Evolutionary conservation across 495 filamentous ascomycete genomes (phyloP), one percentile per base, ranked within the genome.

Genomic region (Talaromyces thailandensis): DNA sequence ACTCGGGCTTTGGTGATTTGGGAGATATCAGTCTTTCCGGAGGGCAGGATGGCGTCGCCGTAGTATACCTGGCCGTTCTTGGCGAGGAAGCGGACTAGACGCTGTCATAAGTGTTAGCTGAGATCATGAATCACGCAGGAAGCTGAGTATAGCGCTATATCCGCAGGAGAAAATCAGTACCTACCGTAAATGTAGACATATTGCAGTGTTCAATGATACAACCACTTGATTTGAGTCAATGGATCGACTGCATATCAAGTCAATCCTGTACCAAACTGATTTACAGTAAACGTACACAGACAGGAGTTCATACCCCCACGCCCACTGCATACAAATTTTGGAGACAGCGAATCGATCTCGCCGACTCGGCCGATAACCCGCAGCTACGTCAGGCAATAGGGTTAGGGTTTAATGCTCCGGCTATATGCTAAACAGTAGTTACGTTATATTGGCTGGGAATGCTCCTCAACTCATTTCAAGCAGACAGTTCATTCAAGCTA

Each of bases 81-180:
- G 65, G 88, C 85, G 12, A 92, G 78, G 76, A 94, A 94, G 61
- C 90, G 87, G 63, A 95, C 76, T 32, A 94, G 86, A 67, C 87
- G 83, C 89, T 92, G 37, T 25, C 12, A 11, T 52, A 4, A 23
- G 25, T 56, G 58, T 60, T 24, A 45, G 23, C 35, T n/a, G 35
- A 35, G 35, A 40, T 40, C 35, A 40, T 16, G 35, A 40, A 40
- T 40, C 0, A 4, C 31, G 31, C 14, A 3, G 35, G 35, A 16
- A n/a, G 35, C 14, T 14, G 32, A 4, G 14, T 37, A 3, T 40
- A 4, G 35, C 35, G 14, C 14, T 16, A 40, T 40, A 40, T 23
- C 48, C 0, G 24, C 55, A 25, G 63, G 9, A 31, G 51, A 26
- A 58, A 12, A 14, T n/a, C 25, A 18, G 61, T 53, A 64, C 63